Evolutionary conservation across 1,284 basidiomycete species (phyloP).

Genomic region (Phlebopus sp.): DNA sequence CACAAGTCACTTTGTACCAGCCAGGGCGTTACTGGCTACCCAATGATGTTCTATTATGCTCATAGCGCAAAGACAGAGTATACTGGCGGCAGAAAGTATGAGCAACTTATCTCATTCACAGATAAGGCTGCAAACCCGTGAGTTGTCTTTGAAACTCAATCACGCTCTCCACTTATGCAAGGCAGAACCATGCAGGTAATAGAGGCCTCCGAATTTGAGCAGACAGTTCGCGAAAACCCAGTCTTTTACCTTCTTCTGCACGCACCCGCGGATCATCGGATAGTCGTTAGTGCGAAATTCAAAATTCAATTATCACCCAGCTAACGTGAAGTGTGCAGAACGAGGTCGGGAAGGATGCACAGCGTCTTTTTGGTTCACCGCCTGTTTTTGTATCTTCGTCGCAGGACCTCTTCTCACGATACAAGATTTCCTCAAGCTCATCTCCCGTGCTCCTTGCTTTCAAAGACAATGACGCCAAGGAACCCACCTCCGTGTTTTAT

Average conservation of each 20-base stretch:
- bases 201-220: slow-evolving; percentile 51
- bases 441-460: slow-evolving; percentile 68
- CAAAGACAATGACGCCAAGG: slow-evolving; percentile 60
- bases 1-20: slow-evolving; percentile 62
- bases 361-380: slow-evolving; percentile 67
- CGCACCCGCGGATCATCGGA: slow-evolving; percentile 38
- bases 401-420: slow-evolving; percentile 47
- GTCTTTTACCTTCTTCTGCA: slow-evolving; percentile 79
- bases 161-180: slow-evolving; percentile 6
- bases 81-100: slow-evolving; percentile 62
- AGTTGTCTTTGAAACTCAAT: slow-evolving; percentile 25
- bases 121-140: slow-evolving; percentile 66
- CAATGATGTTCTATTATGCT: slow-evolving; percentile 71
- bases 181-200: slow-evolving; percentile 44
- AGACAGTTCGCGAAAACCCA: slow-evolving; percentile 50
- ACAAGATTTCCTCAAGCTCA: slow-evolving; percentile 45
- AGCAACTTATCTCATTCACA: slow-evolving; percentile 68
- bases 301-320: not conserved
- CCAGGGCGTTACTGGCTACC: slow-evolving; percentile 74
- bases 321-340: slow-evolving; percentile 34
- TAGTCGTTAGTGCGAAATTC: slow-evolving; percentile 40
- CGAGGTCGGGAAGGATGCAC: slow-evolving; percentile 45
- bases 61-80: slow-evolving; percentile 63
- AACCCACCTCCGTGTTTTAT: slow-evolving; percentile 39
- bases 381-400: slow-evolving; percentile 58